Evolutionary conservation across 1,284 basidiomycete genomes (phyloP).

Genomic region (Coniophora puteana): DNA sequence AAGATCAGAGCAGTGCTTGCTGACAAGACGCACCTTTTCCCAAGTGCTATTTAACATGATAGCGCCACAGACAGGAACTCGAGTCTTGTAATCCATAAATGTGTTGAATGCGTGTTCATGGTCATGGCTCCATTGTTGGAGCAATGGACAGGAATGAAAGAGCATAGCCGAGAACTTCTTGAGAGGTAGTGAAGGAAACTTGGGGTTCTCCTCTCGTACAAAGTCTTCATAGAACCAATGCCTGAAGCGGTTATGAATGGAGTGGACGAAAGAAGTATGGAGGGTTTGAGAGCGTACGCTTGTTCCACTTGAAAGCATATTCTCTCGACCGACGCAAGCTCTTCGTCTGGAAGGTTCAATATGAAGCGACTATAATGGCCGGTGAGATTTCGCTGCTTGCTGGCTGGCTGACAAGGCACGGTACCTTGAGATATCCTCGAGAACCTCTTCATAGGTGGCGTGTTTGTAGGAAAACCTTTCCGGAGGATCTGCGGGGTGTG

Average conservation of each 20-base stretch:
- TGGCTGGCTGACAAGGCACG: conserved; percentile 6
- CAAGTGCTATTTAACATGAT: conserved; percentile 90
- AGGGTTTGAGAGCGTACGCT: conserved; percentile 61
- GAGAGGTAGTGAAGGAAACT: conserved; percentile 83
- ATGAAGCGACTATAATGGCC: conserved; percentile 77
- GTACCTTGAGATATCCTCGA: conserved; percentile 88
- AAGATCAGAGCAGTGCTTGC: conserved; percentile 4
- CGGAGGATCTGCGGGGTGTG: conserved; percentile 40
- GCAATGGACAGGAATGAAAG: conserved; percentile 78
- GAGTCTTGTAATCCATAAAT: conserved; percentile 95
- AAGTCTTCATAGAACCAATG: conserved; percentile 99
- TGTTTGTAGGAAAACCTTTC: conserved; percentile 58
- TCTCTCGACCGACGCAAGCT: conserved; percentile 87
- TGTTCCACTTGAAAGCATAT: conserved; percentile 99
- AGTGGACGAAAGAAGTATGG: conserved; percentile 9
- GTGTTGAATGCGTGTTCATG: conserved; percentile 78
- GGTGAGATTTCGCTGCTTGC: conserved; percentile 11
- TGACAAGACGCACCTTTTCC: conserved; percentile 71
- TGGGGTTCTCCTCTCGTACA: conserved; percentile 86
- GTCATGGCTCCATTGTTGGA: conserved; percentile 76
- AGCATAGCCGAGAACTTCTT: conserved; percentile 95
- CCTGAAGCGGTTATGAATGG: conserved; percentile 46
- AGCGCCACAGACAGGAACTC: conserved; percentile 98
- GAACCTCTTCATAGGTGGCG: conserved; percentile 71
- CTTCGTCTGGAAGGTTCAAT: conserved; percentile 92